phyloP scores from a whole-genome alignment of 2,329 filamentous ascomycete species.

The Trichoderma sp. region DNA sequence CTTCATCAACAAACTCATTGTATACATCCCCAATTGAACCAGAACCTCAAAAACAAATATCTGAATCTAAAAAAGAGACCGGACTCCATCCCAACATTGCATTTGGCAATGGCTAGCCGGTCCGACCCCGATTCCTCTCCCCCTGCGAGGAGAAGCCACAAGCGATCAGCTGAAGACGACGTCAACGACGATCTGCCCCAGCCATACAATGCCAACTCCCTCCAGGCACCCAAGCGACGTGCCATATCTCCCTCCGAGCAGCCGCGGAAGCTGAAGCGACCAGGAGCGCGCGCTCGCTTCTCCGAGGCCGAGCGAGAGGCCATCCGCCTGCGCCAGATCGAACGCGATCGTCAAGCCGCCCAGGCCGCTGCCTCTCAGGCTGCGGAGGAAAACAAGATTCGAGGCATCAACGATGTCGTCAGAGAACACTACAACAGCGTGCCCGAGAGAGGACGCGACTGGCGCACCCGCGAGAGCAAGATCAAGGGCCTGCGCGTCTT shows the following conservation, averaged over 20 bases:
- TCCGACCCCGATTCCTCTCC: slow-evolving; percentile 3
- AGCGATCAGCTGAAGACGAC: slow-evolving; percentile 39
- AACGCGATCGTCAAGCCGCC: slow-evolving; percentile 52
- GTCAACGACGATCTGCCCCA: slow-evolving; percentile 52
- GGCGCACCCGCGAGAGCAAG: slow-evolving; percentile 89
- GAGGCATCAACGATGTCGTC: slow-evolving; percentile 77
- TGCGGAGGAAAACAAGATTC: slow-evolving; percentile 43
- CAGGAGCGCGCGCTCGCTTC: slow-evolving; percentile 66
- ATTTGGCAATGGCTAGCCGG: slow-evolving; percentile 21
- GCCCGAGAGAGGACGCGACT: slow-evolving; percentile 88
- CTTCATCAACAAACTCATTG: neutral
- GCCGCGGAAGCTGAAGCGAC: slow-evolving; percentile 68
- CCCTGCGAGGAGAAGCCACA: slow-evolving; percentile 29
- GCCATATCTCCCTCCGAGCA: slow-evolving; percentile 55
- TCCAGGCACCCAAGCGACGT: slow-evolving; percentile 61
- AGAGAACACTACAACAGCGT: slow-evolving; percentile 95
- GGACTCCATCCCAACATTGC: neutral
- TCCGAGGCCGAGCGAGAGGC: slow-evolving; percentile 67
- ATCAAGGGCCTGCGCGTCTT: slow-evolving; percentile 94
- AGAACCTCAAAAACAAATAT: neutral
- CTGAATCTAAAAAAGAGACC: neutral
- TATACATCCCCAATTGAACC: neutral
- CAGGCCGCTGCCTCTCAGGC: slow-evolving; percentile 38
- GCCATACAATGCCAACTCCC: slow-evolving; percentile 60
- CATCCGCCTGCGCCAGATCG: slow-evolving; percentile 62